These are phyloP conservation scores for Podila epicladia DNA, from an alignment of 192 early-diverging fungal genomes.

Conservation along the genomic window DNA sequence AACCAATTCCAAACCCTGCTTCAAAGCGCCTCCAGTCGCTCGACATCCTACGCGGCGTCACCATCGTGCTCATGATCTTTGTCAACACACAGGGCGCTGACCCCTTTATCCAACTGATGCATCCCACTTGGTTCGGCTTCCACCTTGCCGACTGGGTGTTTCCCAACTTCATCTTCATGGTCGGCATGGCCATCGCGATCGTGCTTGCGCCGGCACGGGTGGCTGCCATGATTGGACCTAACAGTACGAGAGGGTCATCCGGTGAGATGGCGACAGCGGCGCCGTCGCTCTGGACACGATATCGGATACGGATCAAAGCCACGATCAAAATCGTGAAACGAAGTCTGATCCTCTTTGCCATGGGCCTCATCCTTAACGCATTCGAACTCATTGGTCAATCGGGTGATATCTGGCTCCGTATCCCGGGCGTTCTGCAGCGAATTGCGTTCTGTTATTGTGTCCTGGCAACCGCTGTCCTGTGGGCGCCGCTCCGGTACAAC, in stretches of 20 bases:
- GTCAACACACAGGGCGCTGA: conserved; percentile 60
- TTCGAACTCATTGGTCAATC: conserved; percentile 18
- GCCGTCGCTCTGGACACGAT: conserved; percentile 1
- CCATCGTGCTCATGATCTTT: conserved; percentile 59
- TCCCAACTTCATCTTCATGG: conserved; percentile 66
- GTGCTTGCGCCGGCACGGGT: conserved; percentile 20
- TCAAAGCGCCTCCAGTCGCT: conserved; percentile 45
- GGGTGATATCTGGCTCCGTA: conserved; percentile 9
- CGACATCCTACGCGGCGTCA: conserved; percentile 58
- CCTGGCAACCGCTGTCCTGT: conserved; percentile 23
- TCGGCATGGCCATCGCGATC: conserved; percentile 53
- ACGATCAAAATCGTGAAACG: conserved; percentile 38
- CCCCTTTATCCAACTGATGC: conserved; percentile 42
- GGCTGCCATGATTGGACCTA: neutral
- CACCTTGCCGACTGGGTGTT: conserved; percentile 60
- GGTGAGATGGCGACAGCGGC: neutral
- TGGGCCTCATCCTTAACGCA: conserved; percentile 48
- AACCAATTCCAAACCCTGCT: neutral
- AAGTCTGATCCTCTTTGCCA: conserved; percentile 29
- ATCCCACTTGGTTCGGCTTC: conserved; percentile 59
- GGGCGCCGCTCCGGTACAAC: conserved; percentile 22
- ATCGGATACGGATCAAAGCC: neutral
- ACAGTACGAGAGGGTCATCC: too few relatives aligned
- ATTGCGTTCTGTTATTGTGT: conserved; percentile 55
- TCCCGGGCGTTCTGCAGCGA: conserved; percentile 59